phyloP scores from a whole-genome alignment of 495 filamentous ascomycete genomes.

The Entonaema liquescens region DNA sequence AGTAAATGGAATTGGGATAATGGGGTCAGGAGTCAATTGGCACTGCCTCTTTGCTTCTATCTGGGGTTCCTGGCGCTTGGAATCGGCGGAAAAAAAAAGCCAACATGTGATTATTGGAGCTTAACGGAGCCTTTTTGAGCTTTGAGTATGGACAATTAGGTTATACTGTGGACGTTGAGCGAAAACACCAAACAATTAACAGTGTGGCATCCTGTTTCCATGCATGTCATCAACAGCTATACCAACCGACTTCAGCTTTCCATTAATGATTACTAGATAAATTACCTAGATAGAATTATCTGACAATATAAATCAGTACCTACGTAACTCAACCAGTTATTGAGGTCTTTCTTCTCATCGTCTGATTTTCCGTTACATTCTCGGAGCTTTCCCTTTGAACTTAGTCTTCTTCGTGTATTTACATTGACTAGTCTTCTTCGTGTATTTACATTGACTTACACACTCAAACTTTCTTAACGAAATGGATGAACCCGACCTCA shows the following conservation, averaged over 20 bases:
- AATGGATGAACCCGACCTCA: slow-evolving; percentile 41
- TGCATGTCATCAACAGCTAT: not conserved
- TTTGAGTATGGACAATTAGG: not conserved
- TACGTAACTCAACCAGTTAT: not conserved
- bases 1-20: not conserved
- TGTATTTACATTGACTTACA: slow-evolving; percentile 7
- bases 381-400: not conserved
- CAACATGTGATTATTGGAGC: not conserved
- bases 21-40: not conserved
- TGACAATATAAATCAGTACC: not conserved
- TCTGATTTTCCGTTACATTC: not conserved
- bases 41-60: not conserved
- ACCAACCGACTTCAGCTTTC: not conserved
- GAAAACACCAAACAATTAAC: not conserved
- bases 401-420: not conserved
- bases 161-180: not conserved
- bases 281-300: not conserved
- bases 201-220: not conserved
- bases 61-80: not conserved
- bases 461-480: not conserved
- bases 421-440: too few relatives aligned
- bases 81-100: not conserved
- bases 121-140: not conserved
- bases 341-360: not conserved
- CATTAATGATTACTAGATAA: not conserved